Conservation (phyloP, 2,329 filamentous ascomycete species). For the Tolypocladium guangdongense region DNA sequence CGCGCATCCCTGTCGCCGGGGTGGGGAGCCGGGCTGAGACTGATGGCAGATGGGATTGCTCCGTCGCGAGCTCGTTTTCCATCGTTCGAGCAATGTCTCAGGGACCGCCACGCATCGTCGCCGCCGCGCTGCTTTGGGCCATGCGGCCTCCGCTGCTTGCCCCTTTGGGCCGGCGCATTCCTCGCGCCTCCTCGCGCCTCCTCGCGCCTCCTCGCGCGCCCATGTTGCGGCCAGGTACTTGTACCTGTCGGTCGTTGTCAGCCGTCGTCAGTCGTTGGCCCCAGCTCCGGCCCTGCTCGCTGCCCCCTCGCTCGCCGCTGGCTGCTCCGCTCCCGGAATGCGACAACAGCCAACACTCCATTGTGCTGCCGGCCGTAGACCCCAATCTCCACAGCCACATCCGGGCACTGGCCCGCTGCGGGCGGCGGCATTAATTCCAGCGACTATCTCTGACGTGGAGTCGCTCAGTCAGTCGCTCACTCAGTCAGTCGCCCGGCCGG, state of each 20-base stretch:
- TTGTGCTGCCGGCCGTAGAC: neutral
- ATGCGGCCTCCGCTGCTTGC: slow-evolving; percentile 1
- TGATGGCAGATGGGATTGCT: neutral
- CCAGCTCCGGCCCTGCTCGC: no score
- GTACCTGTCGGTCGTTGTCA: neutral
- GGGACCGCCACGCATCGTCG: neutral
- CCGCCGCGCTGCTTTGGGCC: neutral
- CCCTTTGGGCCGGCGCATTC: slow-evolving; percentile 6
- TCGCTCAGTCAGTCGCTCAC: neutral
- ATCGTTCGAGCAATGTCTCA: slow-evolving; percentile 6
- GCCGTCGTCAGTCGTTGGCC: no score
- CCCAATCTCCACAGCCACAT: neutral
- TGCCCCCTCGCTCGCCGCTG: neutral
- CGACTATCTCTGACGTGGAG: slow-evolving; percentile 1
- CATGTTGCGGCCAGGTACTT: no score
- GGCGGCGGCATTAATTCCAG: slow-evolving; percentile 1
- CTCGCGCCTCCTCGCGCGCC: no score
- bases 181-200: no score
- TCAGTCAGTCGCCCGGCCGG: neutral
- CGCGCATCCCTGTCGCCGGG: neutral
- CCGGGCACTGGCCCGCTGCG: neutral
- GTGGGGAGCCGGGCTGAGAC: slow-evolving; percentile 1
- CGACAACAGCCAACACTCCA: slow-evolving; percentile 1
- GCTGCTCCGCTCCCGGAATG: slow-evolving; percentile 6
- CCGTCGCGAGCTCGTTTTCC: neutral